phyloP scores from a whole-genome alignment of 2,329 filamentous ascomycete species.

The Talaromyces sp. region DNA sequence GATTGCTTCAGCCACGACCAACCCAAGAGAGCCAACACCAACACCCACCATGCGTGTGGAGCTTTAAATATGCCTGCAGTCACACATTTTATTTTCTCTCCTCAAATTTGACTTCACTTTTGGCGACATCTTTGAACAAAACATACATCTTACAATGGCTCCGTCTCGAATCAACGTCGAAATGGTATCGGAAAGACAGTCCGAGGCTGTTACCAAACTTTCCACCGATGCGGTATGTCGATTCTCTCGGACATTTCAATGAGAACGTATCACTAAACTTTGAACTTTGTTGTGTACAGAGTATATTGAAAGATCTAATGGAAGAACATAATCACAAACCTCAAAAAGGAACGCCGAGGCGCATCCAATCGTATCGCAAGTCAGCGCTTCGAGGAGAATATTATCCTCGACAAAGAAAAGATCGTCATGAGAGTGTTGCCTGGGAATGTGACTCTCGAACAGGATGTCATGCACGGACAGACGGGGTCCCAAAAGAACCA shows the following conservation, averaged over 20 bases:
- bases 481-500: neutral
- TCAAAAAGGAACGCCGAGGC: neutral
- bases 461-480: constrained; percentile 5
- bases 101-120: neutral
- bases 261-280: too few species aligned
- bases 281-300: neutral
- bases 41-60: neutral
- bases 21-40: neutral
- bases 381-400: neutral
- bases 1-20: neutral
- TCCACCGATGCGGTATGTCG: neutral
- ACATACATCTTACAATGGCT: neutral
- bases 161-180: neutral
- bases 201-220: neutral
- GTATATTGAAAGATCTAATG: neutral
- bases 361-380: neutral
- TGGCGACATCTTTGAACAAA: neutral
- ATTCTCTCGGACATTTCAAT: too few species aligned
- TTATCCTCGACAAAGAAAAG: constrained; percentile 1
- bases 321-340: neutral
- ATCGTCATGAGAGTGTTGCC: neutral
- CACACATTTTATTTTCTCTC: neutral
- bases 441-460: constrained; percentile 5
- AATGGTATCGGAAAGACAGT: neutral
- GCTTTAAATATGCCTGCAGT: neutral